A percentile compares a stretch with the other conserved stretches of the same genome.
Conservation (phyloP, 495 filamentous ascomycete species). For the Beverwykella pulmonaria region DNA sequence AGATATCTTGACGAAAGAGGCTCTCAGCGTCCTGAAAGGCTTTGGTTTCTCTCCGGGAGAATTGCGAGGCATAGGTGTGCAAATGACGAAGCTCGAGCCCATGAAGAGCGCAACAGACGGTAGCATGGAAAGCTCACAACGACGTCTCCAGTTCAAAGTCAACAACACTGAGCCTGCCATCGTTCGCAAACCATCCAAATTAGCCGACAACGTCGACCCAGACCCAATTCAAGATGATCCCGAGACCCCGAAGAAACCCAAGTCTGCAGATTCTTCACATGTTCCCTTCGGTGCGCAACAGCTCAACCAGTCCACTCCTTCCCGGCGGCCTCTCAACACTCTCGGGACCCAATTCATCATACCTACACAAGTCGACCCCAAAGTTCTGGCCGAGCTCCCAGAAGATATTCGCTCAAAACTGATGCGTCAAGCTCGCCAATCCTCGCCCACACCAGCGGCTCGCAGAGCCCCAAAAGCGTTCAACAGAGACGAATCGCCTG, state of each 20-base stretch:
- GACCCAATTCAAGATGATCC: conserved; percentile 58
- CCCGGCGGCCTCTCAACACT: conserved; percentile 71
- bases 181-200: conserved; percentile 24
- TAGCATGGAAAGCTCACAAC: conserved; percentile 54
- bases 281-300: conserved; percentile 42
- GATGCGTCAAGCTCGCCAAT: conserved; percentile 47
- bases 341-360: conserved; percentile 86
- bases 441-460: conserved; percentile 25
- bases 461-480: background rate
- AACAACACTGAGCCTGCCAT: conserved; percentile 39
- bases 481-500: background rate
- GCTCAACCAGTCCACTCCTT: conserved; percentile 47
- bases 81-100: conserved; percentile 88
- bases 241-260: conserved; percentile 70
- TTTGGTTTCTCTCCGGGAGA: conserved; percentile 87
- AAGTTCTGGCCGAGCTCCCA: conserved; percentile 75
- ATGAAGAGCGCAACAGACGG: conserved; percentile 55
- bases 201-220: conserved; percentile 29
- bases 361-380: conserved; percentile 75
- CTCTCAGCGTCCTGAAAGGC: conserved; percentile 77
- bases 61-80: conserved; percentile 83
- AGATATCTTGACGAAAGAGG: conserved; percentile 73
- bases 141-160: conserved; percentile 60
- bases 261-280: conserved; percentile 48
- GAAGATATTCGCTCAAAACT: conserved; percentile 76